Base-by-base conservation (phyloP, 164 flowering plant genomes). In the Nymphaea colorata region DNA sequence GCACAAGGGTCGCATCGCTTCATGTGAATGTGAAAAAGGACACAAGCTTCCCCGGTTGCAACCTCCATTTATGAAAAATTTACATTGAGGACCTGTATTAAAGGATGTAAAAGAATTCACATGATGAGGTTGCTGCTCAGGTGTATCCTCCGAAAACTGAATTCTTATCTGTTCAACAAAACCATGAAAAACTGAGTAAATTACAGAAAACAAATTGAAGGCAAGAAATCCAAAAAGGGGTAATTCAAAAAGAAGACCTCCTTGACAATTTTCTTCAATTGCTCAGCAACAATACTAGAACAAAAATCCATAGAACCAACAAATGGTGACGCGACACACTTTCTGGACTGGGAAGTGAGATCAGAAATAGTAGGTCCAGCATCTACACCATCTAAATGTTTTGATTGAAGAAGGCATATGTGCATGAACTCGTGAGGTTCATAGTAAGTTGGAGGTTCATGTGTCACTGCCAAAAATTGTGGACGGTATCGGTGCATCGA, bases 401-500 rank as follows among this genome's bases (percentile, higher is more conserved):
- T 25, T 25, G 36, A 25, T 51, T 76, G 68, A 47, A 86, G 78
- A 67, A 77, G 73, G 75, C 99, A 94, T 14, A 79, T 77, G 69
- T 94, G 99, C 61, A 76, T 75, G 78, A 79, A 94, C 68, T 88
- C 87, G 70, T 82, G 83, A 59, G 94, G 93, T 69, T 82, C 79
- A 71, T 82, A 87, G 69, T 83, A 86, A 16, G 82, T 75, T 17
- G 95, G 96, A 64, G 79, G 45, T 41, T 81, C 82, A 72, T 72
- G 65, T 45, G 85, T 78, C 36, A 62, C 68, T 68, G 59, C 78
- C 41, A 88, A 72, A 79, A 81, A 87, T 45, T 79, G 70, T 43
- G 99, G 99, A 44, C 99, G 89, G 70, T 84, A 88, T 0, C 87
- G 85, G 74, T 94, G 99, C 74, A 94, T 8, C 42, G 87, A 69